A percentile compares a stretch with the other conserved stretches of the same genome.
Evolutionary conservation across 2,329 filamentous ascomycete genomes (phyloP).

Genomic region (Trichocomaceae sp.): DNA sequence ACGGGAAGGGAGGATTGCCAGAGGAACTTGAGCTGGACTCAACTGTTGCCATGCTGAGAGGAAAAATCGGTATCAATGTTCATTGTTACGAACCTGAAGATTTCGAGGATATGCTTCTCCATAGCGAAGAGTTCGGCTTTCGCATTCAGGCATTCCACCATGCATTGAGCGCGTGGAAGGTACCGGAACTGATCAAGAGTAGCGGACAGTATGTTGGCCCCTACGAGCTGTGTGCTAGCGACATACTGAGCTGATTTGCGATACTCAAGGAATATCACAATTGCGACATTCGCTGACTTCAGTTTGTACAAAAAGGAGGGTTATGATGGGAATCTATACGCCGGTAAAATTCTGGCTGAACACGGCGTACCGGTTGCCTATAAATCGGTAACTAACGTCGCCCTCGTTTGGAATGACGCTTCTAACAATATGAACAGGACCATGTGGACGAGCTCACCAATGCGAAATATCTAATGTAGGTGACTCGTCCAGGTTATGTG

Average conservation of each 20-base stretch:
- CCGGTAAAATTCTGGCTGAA: constrained; percentile 60
- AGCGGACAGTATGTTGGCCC: constrained; percentile 16
- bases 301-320: constrained; percentile 67
- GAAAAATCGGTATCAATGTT: constrained; percentile 62
- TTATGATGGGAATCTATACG: constrained; percentile 58
- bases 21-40: constrained; percentile 59
- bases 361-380: constrained; percentile 62
- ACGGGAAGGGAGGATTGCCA: constrained; percentile 53
- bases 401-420: not conserved
- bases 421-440: constrained; percentile 20
- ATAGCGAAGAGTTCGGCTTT: constrained; percentile 67
- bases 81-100: constrained; percentile 67
- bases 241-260: constrained; percentile 38
- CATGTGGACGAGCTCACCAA: constrained; percentile 29
- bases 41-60: constrained; percentile 56
- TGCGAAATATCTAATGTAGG: constrained; percentile 38
- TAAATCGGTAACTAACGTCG: constrained; percentile 44
- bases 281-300: constrained; percentile 59
- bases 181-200: constrained; percentile 50
- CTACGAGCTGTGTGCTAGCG: constrained; percentile 19
- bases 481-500: not conserved
- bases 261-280: constrained; percentile 50
- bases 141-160: constrained; percentile 62
- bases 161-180: constrained; percentile 59
- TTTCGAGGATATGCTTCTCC: constrained; percentile 61